phyloP scores from a whole-genome alignment of 257 asterid species.

The Gentiana macrophylla region DNA sequence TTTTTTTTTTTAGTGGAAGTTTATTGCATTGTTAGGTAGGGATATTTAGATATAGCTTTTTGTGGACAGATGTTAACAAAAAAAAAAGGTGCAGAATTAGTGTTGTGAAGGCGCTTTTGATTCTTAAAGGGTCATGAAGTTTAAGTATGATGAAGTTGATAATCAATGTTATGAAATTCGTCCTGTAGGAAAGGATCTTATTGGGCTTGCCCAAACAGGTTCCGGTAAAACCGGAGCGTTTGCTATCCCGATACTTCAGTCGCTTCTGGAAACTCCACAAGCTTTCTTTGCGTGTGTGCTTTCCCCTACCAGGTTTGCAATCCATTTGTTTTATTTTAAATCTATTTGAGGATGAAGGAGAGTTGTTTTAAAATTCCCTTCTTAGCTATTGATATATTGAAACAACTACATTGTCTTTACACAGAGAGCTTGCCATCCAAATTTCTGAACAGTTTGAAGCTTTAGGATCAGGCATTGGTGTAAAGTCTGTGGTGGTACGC shows the following conservation, averaged over 20 bases:
- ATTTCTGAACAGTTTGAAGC: conserved; percentile 89
- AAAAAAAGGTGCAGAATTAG: no score
- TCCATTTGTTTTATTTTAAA: background rate
- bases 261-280: conserved; percentile 60
- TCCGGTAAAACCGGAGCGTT: conserved; percentile 97
- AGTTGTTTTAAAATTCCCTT: no score
- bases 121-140: no score
- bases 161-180: background rate
- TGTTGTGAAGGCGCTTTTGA: no score
- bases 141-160: no score
- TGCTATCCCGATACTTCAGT: conserved; percentile 77
- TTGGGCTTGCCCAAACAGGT: conserved; percentile 95
- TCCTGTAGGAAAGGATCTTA: conserved; percentile 51
- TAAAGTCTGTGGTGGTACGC: conserved; percentile 64
- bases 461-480: conserved; percentile 71
- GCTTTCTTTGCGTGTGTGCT: conserved; percentile 87
- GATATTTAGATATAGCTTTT: no score
- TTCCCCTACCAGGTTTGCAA: conserved; percentile 55
- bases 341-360: no score
- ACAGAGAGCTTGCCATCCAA: conserved; percentile 78
- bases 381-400: background rate
- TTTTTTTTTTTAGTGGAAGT: no score
- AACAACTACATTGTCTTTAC: background rate
- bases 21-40: no score
- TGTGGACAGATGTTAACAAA: no score